Percentiles rank a stretch among this genome's conserved stretches.
phyloP scores from a whole-genome alignment of 345 rosid genomes.

The Euphorbia lathyris region DNA sequence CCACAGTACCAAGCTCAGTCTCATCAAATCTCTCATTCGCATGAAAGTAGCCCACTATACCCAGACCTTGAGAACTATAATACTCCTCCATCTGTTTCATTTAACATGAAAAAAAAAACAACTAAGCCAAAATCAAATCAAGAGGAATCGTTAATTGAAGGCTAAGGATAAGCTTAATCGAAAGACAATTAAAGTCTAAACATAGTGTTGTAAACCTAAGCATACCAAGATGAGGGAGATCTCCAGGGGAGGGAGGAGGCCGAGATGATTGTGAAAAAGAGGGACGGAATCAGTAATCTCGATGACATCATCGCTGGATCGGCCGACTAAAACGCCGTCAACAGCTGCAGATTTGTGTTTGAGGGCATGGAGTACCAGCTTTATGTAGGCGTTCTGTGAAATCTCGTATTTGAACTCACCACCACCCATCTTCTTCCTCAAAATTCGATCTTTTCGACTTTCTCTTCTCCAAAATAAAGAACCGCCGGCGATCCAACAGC shows the following conservation, averaged over 20 bases:
- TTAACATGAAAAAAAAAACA: slow-evolving; percentile 11
- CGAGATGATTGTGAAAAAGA: slow-evolving; percentile 83
- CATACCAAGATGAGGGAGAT: slow-evolving; percentile 85
- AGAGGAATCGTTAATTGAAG: background rate
- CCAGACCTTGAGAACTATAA: slow-evolving; percentile 61
- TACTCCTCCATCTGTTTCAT: slow-evolving; percentile 68
- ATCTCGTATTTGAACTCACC: slow-evolving; percentile 70
- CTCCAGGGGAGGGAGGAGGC: slow-evolving; percentile 89
- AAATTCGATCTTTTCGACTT: background rate
- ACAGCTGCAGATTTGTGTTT: slow-evolving; percentile 79
- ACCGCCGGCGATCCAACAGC: background rate
- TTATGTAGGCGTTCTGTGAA: slow-evolving; percentile 82
- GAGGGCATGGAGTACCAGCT: slow-evolving; percentile 76
- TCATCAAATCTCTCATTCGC: slow-evolving; percentile 93
- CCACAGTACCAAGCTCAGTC: slow-evolving; percentile 59
- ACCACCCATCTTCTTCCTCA: slow-evolving; percentile 26
- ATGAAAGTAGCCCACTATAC: slow-evolving; percentile 86
- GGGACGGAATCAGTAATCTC: slow-evolving; percentile 88
- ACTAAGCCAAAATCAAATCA: background rate
- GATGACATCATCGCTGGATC: slow-evolving; percentile 42
- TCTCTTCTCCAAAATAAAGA: background rate
- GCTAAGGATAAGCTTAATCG: too few species aligned
- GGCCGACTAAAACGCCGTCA: slow-evolving; percentile 81
- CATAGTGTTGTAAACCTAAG: background rate
- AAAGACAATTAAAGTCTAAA: background rate